Evolutionary conservation across 108 stramenopile species (phyloP), one percentile per base, ranked within the genome.

Genomic region (Thalassiosira profunda): DNA sequence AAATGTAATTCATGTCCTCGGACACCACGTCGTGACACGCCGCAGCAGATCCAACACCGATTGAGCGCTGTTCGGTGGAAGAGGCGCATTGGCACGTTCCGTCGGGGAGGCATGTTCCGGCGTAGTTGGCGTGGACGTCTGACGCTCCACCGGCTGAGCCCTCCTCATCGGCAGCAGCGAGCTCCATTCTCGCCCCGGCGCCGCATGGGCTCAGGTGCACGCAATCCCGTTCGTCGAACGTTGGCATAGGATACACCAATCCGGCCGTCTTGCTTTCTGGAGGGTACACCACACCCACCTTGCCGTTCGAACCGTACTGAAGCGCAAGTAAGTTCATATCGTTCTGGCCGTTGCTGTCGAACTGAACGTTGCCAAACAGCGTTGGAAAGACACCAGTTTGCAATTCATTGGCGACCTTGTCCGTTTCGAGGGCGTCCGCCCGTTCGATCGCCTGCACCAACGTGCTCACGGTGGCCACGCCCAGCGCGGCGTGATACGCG

Each of bases 191-290:
- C 9, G 6, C 70, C 20, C 9, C 70, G 6, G 25, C 23, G 9
- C 18, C 20, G 21, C 70, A 72, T 23, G n/a, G 11, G 7, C 40
- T 44, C 29, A 59, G 14, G 3, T 25, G 25, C n/a, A 43, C 58
- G 14, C 72, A 73, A 30, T 73, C 72, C 3, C 72, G 64, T 10
- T 35, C 33, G 18, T 73, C 56, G 65, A 64, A 73, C 10, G 56
- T 73, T 11, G 72, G 72, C 72, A 73, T 73, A 8, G 72, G 72
- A 24, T 73, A 73, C n/a, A 73, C 30, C 6, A 73, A 57, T 4
- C 34, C 51, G 11, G 42, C 70, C 41, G 34, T 28, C 18, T 26
- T 20, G 14, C 33, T 9, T 41, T 64, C 63, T 17, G 23, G 45
- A 14, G 72, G 72, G 23, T 59, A 73, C 18, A 67, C 58, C 18